Base-by-base conservation (phyloP, 2,329 filamentous ascomycete species). In the Bipolaris bicolor region DNA sequence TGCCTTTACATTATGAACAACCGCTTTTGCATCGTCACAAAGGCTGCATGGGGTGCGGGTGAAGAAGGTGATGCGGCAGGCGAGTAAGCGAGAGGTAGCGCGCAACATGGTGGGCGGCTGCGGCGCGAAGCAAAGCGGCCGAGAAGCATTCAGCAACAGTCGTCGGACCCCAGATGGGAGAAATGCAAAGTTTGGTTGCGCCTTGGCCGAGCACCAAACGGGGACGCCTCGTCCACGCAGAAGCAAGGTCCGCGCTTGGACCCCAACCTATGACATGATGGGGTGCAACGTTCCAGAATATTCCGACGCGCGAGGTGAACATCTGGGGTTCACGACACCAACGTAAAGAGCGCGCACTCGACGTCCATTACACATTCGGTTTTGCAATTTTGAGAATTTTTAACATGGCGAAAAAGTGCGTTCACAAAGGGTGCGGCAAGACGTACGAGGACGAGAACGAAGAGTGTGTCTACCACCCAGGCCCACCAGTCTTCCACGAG, bases 361-460 rank as follows among this genome's bases (percentile, higher is more conserved):
- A 45, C 54, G 46, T 39, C 48, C 15, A 10, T 2, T 29, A 29
- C 46, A 37, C 62, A 41, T 31, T 62, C 44, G 24, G 11, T 48
- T 59, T 36, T 24, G 26, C 41, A 36, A 22, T 16, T 43, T 41
- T 9, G 37, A 41, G 44, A 20, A 36, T 26, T 33, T 26, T 15
- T 24, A 60, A 15, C 41, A 91, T 91, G 88, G 82, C 88, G 56
- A 85, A 88, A 71, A 98, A 96, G 81, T 99, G 95, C 78, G 92
- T 97, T 57, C 95, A 97, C 81, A 93, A 96, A 79, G 92, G 93
- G 76, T 99, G 95, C 79, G 92, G 90, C 71, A 98, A 97, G 83
- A 78, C 83, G 63, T 98, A 92, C 78, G 88, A 88, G 47, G 90
- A 97, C 76, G 79, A 88, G 9, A 86, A 91, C 40, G 94, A 97